phyloP scores from a whole-genome alignment of 306 rosid genomes.

The Lathyrus sativus region DNA sequence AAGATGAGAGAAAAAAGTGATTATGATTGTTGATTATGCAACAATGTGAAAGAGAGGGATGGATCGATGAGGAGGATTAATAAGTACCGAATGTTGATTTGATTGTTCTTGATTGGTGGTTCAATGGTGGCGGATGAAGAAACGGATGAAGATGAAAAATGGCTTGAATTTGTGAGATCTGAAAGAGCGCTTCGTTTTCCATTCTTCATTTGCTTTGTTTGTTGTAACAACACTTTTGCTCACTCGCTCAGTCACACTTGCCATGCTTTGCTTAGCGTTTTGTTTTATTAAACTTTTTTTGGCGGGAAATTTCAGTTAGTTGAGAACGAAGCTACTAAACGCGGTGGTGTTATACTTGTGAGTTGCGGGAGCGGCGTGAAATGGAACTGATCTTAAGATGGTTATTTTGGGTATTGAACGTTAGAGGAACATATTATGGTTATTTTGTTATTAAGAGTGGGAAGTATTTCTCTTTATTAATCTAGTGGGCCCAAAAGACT shows the following conservation, averaged over 20 bases:
- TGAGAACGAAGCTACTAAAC: background rate
- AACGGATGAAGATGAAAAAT: conserved; percentile 41
- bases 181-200: conserved; percentile 60
- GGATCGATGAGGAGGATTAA: background rate
- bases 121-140: background rate
- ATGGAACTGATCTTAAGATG: too few species aligned
- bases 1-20: background rate
- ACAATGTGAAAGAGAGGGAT: background rate
- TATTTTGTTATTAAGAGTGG: too few species aligned
- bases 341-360: too few species aligned
- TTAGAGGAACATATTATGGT: too few species aligned
- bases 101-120: background rate
- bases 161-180: conserved; percentile 55
- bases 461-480: too few species aligned
- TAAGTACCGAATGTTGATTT: background rate
- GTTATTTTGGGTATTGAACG: too few species aligned
- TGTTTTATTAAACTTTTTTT: background rate
- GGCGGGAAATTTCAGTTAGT: conserved; percentile 43
- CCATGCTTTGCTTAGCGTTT: background rate
- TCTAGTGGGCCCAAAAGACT: too few species aligned
- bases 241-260: background rate
- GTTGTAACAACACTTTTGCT: background rate
- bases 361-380: too few species aligned
- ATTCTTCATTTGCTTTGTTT: background rate
- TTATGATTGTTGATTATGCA: background rate